phyloP scores from a whole-genome alignment of 495 filamentous ascomycete species.

The Penicillium coffeae region DNA sequence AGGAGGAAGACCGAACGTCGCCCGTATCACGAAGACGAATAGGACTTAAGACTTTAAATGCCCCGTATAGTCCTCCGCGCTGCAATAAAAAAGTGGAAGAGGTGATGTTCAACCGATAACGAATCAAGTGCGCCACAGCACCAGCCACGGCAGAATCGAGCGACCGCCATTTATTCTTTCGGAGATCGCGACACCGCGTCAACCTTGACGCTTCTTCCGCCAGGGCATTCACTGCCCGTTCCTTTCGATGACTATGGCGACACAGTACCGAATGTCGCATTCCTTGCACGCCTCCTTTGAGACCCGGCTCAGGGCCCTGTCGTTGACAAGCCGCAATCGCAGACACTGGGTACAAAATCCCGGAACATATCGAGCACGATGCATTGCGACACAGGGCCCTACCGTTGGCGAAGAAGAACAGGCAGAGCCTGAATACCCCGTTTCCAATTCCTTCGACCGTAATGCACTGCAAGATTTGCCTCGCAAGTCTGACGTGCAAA shows the following conservation, averaged over 20 bases:
- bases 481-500: too few species aligned
- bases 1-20: neutral
- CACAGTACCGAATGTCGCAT: conserved; percentile 39
- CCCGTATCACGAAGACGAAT: neutral
- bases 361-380: conserved; percentile 7
- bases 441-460: neutral
- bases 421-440: neutral
- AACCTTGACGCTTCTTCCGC: conserved; percentile 1
- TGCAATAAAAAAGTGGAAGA: conserved; percentile 10
- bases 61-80: conserved; percentile 14
- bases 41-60: conserved; percentile 2
- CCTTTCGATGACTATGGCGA: neutral
- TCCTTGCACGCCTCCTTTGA: conserved; percentile 29
- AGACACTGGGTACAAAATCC: conserved; percentile 22
- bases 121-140: conserved; percentile 27
- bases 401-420: neutral
- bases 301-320: conserved; percentile 31
- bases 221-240: neutral
- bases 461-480: too few species aligned
- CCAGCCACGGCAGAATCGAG: conserved; percentile 37
- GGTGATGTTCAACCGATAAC: conserved; percentile 19
- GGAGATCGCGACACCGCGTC: neutral
- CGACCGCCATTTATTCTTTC: conserved; percentile 14
- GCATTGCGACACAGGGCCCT: conserved; percentile 11
- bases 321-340: conserved; percentile 19